Evolutionary conservation across 164 flowering plant genomes (phyloP), one percentile per base, ranked within the genome.

Genomic region (Annona squamosa): DNA sequence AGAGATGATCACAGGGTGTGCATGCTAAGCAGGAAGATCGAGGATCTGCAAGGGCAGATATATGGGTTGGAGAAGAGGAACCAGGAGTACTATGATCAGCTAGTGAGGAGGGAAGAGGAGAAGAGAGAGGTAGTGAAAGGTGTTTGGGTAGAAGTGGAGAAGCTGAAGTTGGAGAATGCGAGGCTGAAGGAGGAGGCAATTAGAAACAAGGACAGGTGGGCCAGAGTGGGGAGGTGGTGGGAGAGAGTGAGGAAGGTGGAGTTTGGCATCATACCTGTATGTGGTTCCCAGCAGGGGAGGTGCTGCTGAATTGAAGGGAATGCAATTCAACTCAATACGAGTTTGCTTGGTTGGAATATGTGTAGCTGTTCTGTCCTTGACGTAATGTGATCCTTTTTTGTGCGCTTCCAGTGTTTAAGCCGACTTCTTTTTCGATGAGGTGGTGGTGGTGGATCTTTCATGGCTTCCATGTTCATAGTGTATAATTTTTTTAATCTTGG

Each of bases 21-120:
- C 43, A 37, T 83, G 76, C 79, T 91, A 65, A 81, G 82, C 19
- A 76, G 82, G 3, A 85, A 84, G 64, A 87, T 91, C 18, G 94
- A 88, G 76, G 88, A 88, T 71, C 83, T 91, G 68, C 90, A 88
- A 71, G 85, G 81, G 9, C 92, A 91, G 75, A 82, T 91, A 4
- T 71, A 78, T 42, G 85, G 83, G 46, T 70, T 91, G 79, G 97
- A 91, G 88, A 85, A 82, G 84, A 75, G 83, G 79, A 91, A 88
- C 79, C 78, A 74, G 74, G 89, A 87, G 81, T 87, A 80, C 47
- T 79, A 78, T 48, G 82, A 82, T 66, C 78, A 76, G 81, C 71
- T 86, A 48, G 76, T 79, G 72, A 81, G 75, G 71, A 81, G 79
- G 44, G 75, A 73, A 37, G 76, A 82, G 63, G 80, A 81, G 73